Evolutionary conservation across 2,329 filamentous ascomycete genomes (phyloP).

Genomic region (Neofusicoccum umdonicola): DNA sequence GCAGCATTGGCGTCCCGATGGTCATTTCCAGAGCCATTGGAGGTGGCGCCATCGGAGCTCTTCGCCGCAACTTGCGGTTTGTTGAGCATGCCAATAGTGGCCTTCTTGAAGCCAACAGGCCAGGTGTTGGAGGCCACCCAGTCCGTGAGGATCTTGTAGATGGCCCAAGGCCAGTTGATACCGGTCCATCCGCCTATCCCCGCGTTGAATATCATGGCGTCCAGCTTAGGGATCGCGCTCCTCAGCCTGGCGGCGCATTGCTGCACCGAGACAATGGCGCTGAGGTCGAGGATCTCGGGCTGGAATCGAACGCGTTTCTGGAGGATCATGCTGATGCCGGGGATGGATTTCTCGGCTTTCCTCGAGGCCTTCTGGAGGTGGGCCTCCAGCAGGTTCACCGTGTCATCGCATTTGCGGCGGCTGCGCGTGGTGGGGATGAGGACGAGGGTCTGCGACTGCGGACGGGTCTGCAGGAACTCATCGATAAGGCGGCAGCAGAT

Average conservation of each 20-base stretch:
- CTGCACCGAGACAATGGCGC: slow-evolving; percentile 55
- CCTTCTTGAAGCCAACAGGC: slow-evolving; percentile 71
- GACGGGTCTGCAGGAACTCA: slow-evolving; percentile 73
- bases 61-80: slow-evolving; percentile 48
- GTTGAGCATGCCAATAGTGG: slow-evolving; percentile 55
- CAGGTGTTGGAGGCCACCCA: slow-evolving; percentile 69
- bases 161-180: slow-evolving; percentile 65
- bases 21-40: too few species aligned
- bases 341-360: slow-evolving; percentile 35
- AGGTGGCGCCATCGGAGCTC: slow-evolving; percentile 21
- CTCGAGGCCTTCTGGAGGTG: slow-evolving; percentile 56
- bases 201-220: slow-evolving; percentile 80
- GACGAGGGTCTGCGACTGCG: slow-evolving; percentile 67
- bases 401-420: slow-evolving; percentile 69
- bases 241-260: slow-evolving; percentile 52
- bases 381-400: slow-evolving; percentile 61
- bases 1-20: slow-evolving; percentile 18
- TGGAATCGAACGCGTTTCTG: slow-evolving; percentile 50
- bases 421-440: slow-evolving; percentile 83
- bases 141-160: slow-evolving; percentile 59
- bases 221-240: slow-evolving; percentile 66
- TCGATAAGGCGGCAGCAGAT: slow-evolving; percentile 84
- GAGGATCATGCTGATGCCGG: slow-evolving; percentile 40
- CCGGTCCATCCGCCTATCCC: slow-evolving; percentile 84
- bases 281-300: slow-evolving; percentile 59